Evolutionary conservation across 148 eudicot genomes (phyloP).

Genomic region (Diospyros lotus): DNA sequence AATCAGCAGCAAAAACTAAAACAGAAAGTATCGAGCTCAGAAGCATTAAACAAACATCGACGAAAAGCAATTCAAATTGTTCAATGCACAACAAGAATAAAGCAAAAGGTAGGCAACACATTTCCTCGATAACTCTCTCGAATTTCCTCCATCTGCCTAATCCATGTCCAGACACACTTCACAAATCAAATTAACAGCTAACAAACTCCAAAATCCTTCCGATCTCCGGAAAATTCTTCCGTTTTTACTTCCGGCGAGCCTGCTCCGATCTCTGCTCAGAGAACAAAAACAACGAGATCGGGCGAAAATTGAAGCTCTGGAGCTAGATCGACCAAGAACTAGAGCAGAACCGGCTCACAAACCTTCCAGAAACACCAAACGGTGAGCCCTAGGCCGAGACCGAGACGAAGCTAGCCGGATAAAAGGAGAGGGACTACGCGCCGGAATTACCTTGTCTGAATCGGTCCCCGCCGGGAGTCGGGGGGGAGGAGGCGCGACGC

Average conservation of each 20-base stretch:
- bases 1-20: neutral
- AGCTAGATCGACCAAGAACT: conserved; percentile 23
- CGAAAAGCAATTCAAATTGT: no score
- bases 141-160: neutral
- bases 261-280: neutral
- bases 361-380: conserved; percentile 4
- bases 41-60: no score
- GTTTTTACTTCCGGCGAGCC: neutral
- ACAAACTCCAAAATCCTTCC: conserved; percentile 9
- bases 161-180: neutral
- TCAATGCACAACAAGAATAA: no score
- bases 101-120: no score
- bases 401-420: neutral
- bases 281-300: neutral
- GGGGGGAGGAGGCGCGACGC: conserved; percentile 6
- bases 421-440: neutral
- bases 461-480: conserved; percentile 30
- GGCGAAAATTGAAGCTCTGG: neutral
- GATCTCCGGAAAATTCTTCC: conserved; percentile 9
- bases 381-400: neutral
- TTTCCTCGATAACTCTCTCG: no score
- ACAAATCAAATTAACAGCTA: neutral
- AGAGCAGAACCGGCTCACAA: conserved; percentile 4
- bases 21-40: no score
- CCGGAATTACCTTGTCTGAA: conserved; percentile 38